Evolutionary conservation across 129 eudicot species (phyloP), one percentile per base, ranked within the genome.

Genomic region (Arctium lappa): DNA sequence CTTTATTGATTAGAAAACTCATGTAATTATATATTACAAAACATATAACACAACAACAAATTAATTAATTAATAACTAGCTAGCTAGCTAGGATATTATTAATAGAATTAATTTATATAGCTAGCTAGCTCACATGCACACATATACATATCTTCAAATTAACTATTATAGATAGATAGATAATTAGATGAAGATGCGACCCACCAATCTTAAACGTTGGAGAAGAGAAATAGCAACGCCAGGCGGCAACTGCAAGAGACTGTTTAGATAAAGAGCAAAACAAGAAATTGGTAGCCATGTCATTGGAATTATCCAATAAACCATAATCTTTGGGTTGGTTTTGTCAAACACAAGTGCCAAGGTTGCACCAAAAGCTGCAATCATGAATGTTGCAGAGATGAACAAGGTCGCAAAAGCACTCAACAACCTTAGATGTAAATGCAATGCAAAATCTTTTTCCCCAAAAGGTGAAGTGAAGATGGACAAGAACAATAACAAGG

Each of bases 291-390:
- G 66, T 18, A 56, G 27, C 66, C 66, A 56, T 56, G 66, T 56
- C 66, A 56, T 16, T 16, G 66, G 66, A 5, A 56, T 56, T 16
- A 56, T 56, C 66, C 22, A 56, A 44, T 44, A 44, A 5, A 56
- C 7, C 29, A 56, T 22, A 5, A 1, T 44, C 50, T 22, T 22
- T 85, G 90, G 66, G 84, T 69, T 34, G 5, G 13, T 78, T 36
- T 63, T 6, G 0, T 60, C 73, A 37, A 78, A 63, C 60, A 62
- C 39, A 78, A 78, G 81, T 50, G 4, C 40, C 6, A 78, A 22
- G 3, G 81, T 34, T 78, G 81, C 73, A 36, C 73, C 65, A 82
- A 82, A 82, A 16, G 85, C 85, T 42, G 68, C 72, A 27, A 82
- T 32, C 85, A 82, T 82, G 75, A 79, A 56, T 6, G 69, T 40